Percentiles rank a stretch among this genome's conserved stretches.
phyloP scores from a whole-genome alignment of 2,329 filamentous ascomycete species.

The Tolypocladium album region DNA sequence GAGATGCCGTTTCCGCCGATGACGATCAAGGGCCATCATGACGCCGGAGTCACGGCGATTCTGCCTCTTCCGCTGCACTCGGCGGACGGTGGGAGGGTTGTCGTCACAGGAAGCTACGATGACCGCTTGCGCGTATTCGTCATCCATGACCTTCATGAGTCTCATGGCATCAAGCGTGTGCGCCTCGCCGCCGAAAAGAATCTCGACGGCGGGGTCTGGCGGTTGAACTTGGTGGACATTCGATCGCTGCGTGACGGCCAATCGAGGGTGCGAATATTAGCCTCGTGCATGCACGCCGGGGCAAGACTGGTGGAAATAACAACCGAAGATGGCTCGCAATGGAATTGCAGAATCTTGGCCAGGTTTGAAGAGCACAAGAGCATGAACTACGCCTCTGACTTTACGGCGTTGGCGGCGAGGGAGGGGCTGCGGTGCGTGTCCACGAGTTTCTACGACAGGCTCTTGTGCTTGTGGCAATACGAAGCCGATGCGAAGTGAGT shows the following conservation, averaged over 20 bases:
- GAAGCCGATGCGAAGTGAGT: neutral
- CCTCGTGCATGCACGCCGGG: slow-evolving; percentile 91
- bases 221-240: slow-evolving; percentile 52
- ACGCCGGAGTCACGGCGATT: slow-evolving; percentile 82
- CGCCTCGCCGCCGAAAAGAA: slow-evolving; percentile 51
- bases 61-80: slow-evolving; percentile 48
- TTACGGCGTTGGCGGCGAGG: slow-evolving; percentile 29
- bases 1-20: slow-evolving; percentile 14
- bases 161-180: slow-evolving; percentile 29
- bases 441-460: slow-evolving; percentile 67
- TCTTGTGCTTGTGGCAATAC: slow-evolving; percentile 56
- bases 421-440: slow-evolving; percentile 42
- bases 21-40: slow-evolving; percentile 41
- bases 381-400: slow-evolving; percentile 89
- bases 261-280: slow-evolving; percentile 46
- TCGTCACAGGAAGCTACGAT: slow-evolving; percentile 88
- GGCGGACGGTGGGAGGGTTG: slow-evolving; percentile 37
- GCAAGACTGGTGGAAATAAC: slow-evolving; percentile 49
- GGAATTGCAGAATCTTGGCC: slow-evolving; percentile 54
- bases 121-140: slow-evolving; percentile 64
- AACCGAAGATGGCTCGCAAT: slow-evolving; percentile 28
- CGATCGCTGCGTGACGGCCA: slow-evolving; percentile 11
- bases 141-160: slow-evolving; percentile 28
- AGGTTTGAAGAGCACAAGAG: slow-evolving; percentile 79
- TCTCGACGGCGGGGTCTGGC: slow-evolving; percentile 79